Conservation (phyloP, 768 basidiomycete species). For the Ephemerocybe angulata region DNA sequence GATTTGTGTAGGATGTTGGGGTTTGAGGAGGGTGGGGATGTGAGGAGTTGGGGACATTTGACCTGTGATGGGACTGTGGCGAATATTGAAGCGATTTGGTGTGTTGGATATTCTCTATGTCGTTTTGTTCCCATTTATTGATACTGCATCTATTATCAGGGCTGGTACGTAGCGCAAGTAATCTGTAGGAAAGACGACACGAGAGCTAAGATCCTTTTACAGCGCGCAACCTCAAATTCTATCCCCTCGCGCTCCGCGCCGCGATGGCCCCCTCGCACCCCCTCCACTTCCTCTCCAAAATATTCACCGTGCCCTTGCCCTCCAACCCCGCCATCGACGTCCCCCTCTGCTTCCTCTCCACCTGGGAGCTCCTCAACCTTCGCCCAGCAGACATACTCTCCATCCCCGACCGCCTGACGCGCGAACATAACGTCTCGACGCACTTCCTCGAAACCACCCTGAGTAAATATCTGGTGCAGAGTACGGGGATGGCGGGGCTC, state of each 20-base stretch:
- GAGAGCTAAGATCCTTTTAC: neutral
- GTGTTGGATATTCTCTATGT: conserved; percentile 9
- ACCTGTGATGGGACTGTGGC: conserved; percentile 42
- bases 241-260: conserved; percentile 34
- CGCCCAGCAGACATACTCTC: conserved; percentile 27
- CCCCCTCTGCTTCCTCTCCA: conserved; percentile 25
- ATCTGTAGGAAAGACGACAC: too few relatives aligned
- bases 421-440: conserved; percentile 32
- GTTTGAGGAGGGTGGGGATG: conserved; percentile 20
- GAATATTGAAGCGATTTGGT: conserved; percentile 47
- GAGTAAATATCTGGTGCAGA: conserved; percentile 32
- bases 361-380: conserved; percentile 44
- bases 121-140: neutral
- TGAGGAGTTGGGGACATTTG: conserved; percentile 40
- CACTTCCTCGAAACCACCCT: conserved; percentile 28
- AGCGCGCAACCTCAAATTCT: conserved; percentile 48
- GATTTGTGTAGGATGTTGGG: conserved; percentile 41
- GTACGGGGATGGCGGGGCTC: conserved; percentile 30
- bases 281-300: conserved; percentile 27
- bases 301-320: conserved; percentile 24
- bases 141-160: neutral
- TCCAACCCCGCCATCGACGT: conserved; percentile 21
- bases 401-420: conserved; percentile 30
- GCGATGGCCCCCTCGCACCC: conserved; percentile 28
- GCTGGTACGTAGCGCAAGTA: neutral